These are phyloP conservation scores for Rhododendron kiyosumense DNA, from an alignment of 148 eudicot species.

Conservation along the genomic window DNA sequence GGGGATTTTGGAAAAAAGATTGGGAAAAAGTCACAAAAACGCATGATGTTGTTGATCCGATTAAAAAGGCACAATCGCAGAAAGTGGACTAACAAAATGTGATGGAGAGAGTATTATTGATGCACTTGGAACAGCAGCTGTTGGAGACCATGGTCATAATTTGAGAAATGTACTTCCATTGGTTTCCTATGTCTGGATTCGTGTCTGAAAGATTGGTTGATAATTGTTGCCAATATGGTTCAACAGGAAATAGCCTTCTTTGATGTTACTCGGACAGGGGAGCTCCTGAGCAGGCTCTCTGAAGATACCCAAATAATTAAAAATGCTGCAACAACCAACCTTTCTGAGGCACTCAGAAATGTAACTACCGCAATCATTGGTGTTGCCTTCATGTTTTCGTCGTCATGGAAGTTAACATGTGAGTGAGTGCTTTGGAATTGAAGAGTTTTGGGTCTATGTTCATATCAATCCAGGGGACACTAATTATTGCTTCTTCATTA, in stretches of 20 bases:
- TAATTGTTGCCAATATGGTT: background rate
- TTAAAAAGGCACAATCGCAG: background rate
- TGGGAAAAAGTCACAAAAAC: background rate
- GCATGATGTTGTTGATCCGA: background rate
- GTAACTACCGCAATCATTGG: slow-evolving; percentile 70
- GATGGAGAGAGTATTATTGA: background rate
- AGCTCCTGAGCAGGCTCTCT: slow-evolving; percentile 80
- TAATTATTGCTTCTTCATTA: background rate
- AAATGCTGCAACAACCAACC: slow-evolving; percentile 89
- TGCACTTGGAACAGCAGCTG: background rate
- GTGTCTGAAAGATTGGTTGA: background rate
- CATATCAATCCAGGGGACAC: background rate
- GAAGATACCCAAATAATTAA: slow-evolving; percentile 93
- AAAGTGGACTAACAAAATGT: background rate
- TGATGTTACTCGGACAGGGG: slow-evolving; percentile 88
- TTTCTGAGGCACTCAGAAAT: slow-evolving; percentile 77
- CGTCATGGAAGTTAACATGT: slow-evolving; percentile 94
- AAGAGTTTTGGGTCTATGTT: background rate
- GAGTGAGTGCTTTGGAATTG: slow-evolving; percentile 12
- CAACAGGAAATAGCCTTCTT: slow-evolving; percentile 84
- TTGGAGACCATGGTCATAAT: background rate
- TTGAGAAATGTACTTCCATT: background rate
- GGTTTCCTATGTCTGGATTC: background rate
- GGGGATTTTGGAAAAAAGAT: background rate
- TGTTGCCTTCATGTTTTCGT: slow-evolving; percentile 79